Evolutionary conservation across 306 rosid species (phyloP).

Genomic region (Cicer pinnatifidum): DNA sequence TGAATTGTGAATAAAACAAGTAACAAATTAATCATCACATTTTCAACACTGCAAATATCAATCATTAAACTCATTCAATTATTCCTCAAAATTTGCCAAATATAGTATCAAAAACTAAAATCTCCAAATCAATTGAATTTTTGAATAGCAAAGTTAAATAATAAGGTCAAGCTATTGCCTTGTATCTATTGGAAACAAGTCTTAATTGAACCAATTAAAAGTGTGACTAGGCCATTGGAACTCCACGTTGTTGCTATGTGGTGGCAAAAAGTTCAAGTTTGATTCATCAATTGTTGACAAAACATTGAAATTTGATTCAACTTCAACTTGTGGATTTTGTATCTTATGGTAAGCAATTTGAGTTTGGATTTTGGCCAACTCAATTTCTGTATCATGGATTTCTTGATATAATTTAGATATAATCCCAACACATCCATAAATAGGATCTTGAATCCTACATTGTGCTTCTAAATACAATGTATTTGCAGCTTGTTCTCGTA

Average conservation of each 20-base stretch:
- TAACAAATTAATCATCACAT: conserved; percentile 8
- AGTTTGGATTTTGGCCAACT: conserved; percentile 59
- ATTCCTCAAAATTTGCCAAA: not conserved
- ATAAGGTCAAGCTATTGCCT: not conserved
- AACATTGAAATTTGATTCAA: conserved; percentile 30
- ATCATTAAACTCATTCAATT: not conserved
- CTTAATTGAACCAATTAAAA: conserved; percentile 42
- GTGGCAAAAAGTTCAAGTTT: conserved; percentile 24
- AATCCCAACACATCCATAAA: conserved; percentile 72
- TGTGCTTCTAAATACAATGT: conserved; percentile 62
- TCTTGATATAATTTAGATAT: conserved; percentile 60
- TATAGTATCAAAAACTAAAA: not conserved
- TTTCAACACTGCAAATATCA: not conserved
- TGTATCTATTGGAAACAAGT: not conserved
- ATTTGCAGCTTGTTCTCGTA: conserved; percentile 64
- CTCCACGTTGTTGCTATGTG: conserved; percentile 39
- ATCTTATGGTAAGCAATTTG: conserved; percentile 50
- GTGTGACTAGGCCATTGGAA: conserved; percentile 41
- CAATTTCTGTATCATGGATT: conserved; percentile 51
- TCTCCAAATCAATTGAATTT: conserved; percentile 6
- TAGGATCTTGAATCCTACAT: conserved; percentile 64
- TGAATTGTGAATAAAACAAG: not conserved
- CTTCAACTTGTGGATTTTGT: conserved; percentile 33
- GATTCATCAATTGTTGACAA: not conserved
- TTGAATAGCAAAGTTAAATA: not conserved